A percentile compares a stretch with the other conserved stretches of the same genome.
These are phyloP conservation scores for Globisporangium carolinianum DNA, from an alignment of 352 stramenopile genomes.

Conservation along the genomic window DNA sequence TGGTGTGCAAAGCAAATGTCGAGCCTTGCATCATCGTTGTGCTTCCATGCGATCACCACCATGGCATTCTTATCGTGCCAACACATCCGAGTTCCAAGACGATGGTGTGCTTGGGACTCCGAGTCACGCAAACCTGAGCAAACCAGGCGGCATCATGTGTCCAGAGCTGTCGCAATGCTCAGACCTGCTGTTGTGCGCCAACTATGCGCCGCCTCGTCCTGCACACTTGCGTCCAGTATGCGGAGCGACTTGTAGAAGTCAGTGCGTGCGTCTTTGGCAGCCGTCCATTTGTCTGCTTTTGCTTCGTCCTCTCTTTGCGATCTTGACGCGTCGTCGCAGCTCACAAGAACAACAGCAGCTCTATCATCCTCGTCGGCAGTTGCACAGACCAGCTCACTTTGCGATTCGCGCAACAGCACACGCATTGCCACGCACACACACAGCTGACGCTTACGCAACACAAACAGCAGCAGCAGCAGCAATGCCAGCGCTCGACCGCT, in stretches of 20 bases:
- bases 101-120: too few relatives aligned
- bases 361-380: not conserved
- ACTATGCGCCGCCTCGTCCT: not conserved
- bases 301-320: conserved; percentile 1
- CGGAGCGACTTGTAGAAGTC: too few relatives aligned
- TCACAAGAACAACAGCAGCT: not conserved
- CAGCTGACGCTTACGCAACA: not conserved
- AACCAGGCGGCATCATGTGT: not conserved
- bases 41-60: too few relatives aligned
- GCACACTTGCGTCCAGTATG: not conserved
- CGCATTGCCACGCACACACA: not conserved
- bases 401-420: not conserved
- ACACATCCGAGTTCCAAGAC: too few relatives aligned
- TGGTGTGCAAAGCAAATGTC: not conserved
- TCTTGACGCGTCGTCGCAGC: not conserved
- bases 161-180: not conserved
- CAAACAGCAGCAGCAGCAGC: conserved; percentile 5
- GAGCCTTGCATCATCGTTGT: too few relatives aligned
- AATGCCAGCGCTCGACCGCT: conserved; percentile 36
- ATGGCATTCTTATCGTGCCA: too few relatives aligned
- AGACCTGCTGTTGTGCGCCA: not conserved
- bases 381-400: conserved; percentile 2
- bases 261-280: too few relatives aligned
- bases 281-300: too few relatives aligned
- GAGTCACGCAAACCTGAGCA: too few relatives aligned